A percentile compares a stretch with the other conserved stretches of the same genome.
These are phyloP conservation scores for Umbelopsis sp. DNA, from an alignment of 192 early-diverging fungal species.

Conservation along the genomic window DNA sequence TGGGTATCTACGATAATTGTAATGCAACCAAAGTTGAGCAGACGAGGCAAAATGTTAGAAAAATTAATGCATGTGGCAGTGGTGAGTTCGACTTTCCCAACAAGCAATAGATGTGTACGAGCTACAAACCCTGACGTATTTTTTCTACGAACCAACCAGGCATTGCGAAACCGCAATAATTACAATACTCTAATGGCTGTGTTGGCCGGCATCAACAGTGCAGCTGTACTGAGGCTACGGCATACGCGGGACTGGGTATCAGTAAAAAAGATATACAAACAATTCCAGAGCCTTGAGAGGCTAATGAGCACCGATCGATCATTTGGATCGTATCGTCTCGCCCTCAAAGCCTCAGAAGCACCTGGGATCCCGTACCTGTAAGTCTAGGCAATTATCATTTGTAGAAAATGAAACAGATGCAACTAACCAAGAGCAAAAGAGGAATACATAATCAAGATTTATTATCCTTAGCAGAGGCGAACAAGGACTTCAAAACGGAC, in stretches of 20 bases:
- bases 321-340: slow-evolving; percentile 66
- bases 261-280: slow-evolving; percentile 48
- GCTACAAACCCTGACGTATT: too few species aligned
- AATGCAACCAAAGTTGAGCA: slow-evolving; percentile 58
- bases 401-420: not conserved
- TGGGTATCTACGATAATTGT: slow-evolving; percentile 75
- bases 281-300: slow-evolving; percentile 60
- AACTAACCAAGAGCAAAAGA: not conserved
- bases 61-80: slow-evolving; percentile 73
- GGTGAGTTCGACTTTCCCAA: slow-evolving; percentile 33
- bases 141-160: too few species aligned
- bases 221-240: slow-evolving; percentile 61
- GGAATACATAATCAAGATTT: slow-evolving; percentile 68
- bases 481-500: slow-evolving; percentile 62
- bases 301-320: slow-evolving; percentile 71
- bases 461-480: slow-evolving; percentile 71
- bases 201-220: slow-evolving; percentile 67
- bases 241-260: slow-evolving; percentile 59
- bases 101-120: too few species aligned
- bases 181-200: slow-evolving; percentile 81
- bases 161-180: slow-evolving; percentile 65
- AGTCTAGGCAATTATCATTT: not conserved
- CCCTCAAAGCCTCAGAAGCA: slow-evolving; percentile 54
- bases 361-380: slow-evolving; percentile 82
- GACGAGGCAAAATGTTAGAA: slow-evolving; percentile 62